Evolutionary conservation across 768 basidiomycete genomes (phyloP).

Genomic region (Xanthoconium stramineum): DNA sequence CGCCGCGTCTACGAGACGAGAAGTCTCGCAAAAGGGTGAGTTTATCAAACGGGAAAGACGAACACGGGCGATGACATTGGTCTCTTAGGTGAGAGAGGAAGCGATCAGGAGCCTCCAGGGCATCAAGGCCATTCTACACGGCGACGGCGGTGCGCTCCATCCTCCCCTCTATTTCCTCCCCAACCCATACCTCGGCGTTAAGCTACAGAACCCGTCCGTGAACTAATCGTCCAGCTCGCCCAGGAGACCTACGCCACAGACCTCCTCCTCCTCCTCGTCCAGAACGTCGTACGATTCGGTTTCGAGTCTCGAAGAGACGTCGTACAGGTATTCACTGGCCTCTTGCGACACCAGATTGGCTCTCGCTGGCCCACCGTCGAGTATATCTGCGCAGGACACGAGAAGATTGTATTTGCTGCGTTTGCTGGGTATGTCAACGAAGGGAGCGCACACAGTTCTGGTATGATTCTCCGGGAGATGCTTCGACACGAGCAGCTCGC

Average conservation of each 20-base stretch:
- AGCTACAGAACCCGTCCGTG: conserved; percentile 70
- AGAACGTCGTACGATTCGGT: conserved; percentile 84
- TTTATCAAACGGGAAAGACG: background rate
- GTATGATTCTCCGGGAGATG: conserved; percentile 98
- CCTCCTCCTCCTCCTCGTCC: conserved; percentile 74
- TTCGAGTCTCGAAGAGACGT: conserved; percentile 91
- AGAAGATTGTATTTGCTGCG: conserved; percentile 74
- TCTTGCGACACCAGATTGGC: conserved; percentile 87
- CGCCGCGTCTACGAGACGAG: conserved; percentile 58
- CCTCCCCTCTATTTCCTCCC: conserved; percentile 8
- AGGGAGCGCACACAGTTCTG: conserved; percentile 93
- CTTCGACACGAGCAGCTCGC: conserved; percentile 86
- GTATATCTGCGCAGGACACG: conserved; percentile 74
- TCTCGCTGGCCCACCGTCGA: conserved; percentile 93
- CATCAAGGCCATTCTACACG: conserved; percentile 83
- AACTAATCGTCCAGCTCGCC: conserved; percentile 88
- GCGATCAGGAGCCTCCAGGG: conserved; percentile 90
- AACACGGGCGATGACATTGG: too few relatives aligned
- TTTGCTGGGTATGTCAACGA: conserved; percentile 93
- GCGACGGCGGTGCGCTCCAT: conserved; percentile 69
- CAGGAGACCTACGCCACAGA: conserved; percentile 95
- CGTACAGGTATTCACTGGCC: conserved; percentile 84
- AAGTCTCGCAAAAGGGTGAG: conserved; percentile 80
- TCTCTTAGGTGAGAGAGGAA: conserved; percentile 76
- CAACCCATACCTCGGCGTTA: background rate